These are phyloP conservation scores for Rhizopogon rudus DNA, from an alignment of 768 basidiomycete species.

Conservation along the genomic window DNA sequence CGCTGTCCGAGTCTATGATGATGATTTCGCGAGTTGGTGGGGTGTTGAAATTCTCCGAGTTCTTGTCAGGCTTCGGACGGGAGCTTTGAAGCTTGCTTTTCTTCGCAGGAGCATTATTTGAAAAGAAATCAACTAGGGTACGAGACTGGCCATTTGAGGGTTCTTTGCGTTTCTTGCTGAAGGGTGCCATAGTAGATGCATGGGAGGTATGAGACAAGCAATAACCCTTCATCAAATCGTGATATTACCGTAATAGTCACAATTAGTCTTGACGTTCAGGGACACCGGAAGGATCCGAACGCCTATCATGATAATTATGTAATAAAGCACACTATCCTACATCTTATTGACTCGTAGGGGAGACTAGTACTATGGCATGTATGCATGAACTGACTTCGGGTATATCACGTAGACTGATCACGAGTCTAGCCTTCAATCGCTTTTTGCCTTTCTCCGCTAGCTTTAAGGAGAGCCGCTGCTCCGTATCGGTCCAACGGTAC, in stretches of 20 bases:
- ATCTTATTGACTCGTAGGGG: too few species aligned
- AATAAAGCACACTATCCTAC: too few species aligned
- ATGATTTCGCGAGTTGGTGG: constrained; percentile 39
- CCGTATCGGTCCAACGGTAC: not conserved
- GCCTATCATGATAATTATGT: too few species aligned
- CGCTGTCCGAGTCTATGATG: constrained; percentile 61
- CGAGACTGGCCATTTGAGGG: constrained; percentile 19
- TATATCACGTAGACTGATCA: too few species aligned
- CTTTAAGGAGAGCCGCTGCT: not conserved
- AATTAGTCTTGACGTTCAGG: too few species aligned
- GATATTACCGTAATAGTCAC: too few species aligned
- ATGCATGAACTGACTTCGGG: too few species aligned
- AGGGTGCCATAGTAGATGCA: constrained; percentile 26
- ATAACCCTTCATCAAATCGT: too few species aligned
- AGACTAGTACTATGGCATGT: too few species aligned
- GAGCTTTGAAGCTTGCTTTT: constrained; percentile 11
- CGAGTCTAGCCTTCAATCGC: too few species aligned
- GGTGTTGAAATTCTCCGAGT: not conserved
- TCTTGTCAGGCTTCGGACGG: constrained; percentile 3
- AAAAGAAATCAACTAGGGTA: constrained; percentile 47
- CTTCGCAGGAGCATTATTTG: constrained; percentile 16
- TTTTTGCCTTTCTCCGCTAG: not conserved
- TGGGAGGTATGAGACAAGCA: too few species aligned
- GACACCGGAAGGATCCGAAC: too few species aligned
- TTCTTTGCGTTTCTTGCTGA: constrained; percentile 31